Conservation (phyloP, 225 moss, liverwort and hornwort species). For the Asterella californica region DNA sequence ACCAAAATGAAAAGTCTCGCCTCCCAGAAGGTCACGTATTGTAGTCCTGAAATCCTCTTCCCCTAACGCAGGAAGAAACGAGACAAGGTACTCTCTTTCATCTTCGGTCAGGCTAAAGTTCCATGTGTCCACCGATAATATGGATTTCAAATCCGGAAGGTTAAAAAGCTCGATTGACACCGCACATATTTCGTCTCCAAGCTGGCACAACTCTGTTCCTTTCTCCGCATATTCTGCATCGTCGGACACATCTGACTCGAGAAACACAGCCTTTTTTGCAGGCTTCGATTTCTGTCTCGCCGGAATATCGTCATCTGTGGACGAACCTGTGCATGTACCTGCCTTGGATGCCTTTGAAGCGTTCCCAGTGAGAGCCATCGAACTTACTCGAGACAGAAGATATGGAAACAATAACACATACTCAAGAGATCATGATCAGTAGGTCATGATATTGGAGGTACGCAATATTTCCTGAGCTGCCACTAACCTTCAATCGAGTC, state of each 20-base stretch:
- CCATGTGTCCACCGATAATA: conserved; percentile 74
- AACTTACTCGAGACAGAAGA: not conserved
- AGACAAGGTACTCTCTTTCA: conserved; percentile 64
- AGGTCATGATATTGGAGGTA: not conserved
- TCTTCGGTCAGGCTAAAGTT: conserved; percentile 79
- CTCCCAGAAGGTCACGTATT: conserved; percentile 61
- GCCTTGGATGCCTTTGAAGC: conserved; percentile 21
- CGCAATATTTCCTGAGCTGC: not conserved
- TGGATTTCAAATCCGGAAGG: conserved; percentile 62
- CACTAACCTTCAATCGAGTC: not conserved
- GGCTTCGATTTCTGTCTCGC: conserved; percentile 10
- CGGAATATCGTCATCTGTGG: conserved; percentile 29
- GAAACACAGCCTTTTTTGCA: conserved; percentile 1
- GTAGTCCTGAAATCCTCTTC: conserved; percentile 61
- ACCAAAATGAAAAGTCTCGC: conserved; percentile 69
- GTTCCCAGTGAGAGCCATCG: conserved; percentile 25
- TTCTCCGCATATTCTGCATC: conserved; percentile 52
- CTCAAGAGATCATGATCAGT: conserved; percentile 8
- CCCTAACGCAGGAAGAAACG: conserved; percentile 64
- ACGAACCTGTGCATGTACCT: conserved; percentile 20
- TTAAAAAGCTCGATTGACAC: conserved; percentile 74
- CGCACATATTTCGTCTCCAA: conserved; percentile 61
- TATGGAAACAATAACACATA: not conserved
- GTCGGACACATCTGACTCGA: conserved; percentile 45
- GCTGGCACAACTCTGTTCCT: conserved; percentile 49